A percentile compares a stretch with the other conserved stretches of the same genome.
Evolutionary conservation across 495 filamentous ascomycete genomes (phyloP).

Genomic region (Penicillium macrosclerotiorum): DNA sequence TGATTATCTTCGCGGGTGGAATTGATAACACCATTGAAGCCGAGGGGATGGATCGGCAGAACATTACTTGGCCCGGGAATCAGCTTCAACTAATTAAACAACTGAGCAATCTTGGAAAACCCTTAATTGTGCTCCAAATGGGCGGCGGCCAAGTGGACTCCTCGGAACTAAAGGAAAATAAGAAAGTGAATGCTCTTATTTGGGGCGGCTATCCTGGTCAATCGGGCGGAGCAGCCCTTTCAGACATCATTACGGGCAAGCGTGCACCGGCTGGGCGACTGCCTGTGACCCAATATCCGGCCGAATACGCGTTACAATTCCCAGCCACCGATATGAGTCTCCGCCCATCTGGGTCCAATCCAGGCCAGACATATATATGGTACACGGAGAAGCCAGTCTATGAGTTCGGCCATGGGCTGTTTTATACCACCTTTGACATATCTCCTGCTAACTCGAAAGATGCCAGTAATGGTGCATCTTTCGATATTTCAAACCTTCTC

Average conservation of each 20-base stretch:
- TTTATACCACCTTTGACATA: conserved; percentile 49
- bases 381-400: conserved; percentile 54
- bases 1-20: conserved; percentile 56
- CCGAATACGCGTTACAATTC: conserved; percentile 50
- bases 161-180: conserved; percentile 47
- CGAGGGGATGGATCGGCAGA: conserved; percentile 53
- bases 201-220: conserved; percentile 65
- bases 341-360: conserved; percentile 42
- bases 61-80: conserved; percentile 56
- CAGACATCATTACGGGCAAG: conserved; percentile 54
- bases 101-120: conserved; percentile 50
- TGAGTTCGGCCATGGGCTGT: conserved; percentile 56
- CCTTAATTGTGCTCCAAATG: conserved; percentile 57
- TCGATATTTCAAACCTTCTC: conserved; percentile 30
- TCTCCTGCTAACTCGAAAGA: conserved; percentile 15
- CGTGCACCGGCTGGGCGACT: conserved; percentile 57
- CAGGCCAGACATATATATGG: conserved; percentile 62
- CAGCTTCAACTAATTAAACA: conserved; percentile 55
- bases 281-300: conserved; percentile 57
- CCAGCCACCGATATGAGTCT: conserved; percentile 57
- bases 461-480: conserved; percentile 6
- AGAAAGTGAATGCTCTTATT: conserved; percentile 50
- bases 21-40: conserved; percentile 57
- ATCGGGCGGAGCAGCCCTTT: conserved; percentile 52
- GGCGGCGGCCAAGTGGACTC: conserved; percentile 59